These are phyloP conservation scores for Citrus australasica DNA, from an alignment of 345 rosid species.

Conservation along the genomic window DNA sequence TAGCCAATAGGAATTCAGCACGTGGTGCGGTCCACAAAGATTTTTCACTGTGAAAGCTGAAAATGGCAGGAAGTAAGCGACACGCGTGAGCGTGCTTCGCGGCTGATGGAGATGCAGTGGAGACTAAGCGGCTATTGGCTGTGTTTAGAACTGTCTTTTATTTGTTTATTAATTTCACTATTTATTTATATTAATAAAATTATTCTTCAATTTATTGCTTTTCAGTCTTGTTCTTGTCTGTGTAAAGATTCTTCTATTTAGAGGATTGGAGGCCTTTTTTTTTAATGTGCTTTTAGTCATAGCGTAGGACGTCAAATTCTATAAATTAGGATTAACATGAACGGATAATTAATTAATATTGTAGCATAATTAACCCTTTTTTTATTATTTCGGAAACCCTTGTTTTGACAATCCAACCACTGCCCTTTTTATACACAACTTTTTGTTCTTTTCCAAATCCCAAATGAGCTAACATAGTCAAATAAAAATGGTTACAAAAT, in stretches of 20 bases:
- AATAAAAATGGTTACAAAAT: too few species aligned
- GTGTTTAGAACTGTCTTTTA: not conserved
- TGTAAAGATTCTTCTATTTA: slow-evolving; percentile 2
- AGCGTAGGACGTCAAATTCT: too few species aligned
- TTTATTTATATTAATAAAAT: not conserved
- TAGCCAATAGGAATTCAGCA: not conserved
- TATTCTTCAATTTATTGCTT: slow-evolving; percentile 3
- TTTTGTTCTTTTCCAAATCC: too few species aligned
- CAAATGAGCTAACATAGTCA: too few species aligned
- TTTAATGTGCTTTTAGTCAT: not conserved
- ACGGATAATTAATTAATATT: too few species aligned
- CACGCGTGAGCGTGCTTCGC: slow-evolving; percentile 36
- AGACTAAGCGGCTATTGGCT: not conserved
- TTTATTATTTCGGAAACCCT: too few species aligned
- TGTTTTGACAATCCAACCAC: too few species aligned
- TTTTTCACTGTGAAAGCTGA: not conserved
- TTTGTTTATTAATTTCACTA: not conserved
- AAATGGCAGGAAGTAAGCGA: slow-evolving; percentile 23
- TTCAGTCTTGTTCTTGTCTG: not conserved
- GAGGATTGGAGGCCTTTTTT: not conserved
- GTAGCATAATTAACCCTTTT: too few species aligned
- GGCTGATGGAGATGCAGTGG: not conserved
- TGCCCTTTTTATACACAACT: too few species aligned
- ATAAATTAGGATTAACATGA: not conserved
- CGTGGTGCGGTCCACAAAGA: not conserved